Evolutionary conservation across 768 basidiomycete species (phyloP).

Genomic region (Leucocoprinus leucothites): DNA sequence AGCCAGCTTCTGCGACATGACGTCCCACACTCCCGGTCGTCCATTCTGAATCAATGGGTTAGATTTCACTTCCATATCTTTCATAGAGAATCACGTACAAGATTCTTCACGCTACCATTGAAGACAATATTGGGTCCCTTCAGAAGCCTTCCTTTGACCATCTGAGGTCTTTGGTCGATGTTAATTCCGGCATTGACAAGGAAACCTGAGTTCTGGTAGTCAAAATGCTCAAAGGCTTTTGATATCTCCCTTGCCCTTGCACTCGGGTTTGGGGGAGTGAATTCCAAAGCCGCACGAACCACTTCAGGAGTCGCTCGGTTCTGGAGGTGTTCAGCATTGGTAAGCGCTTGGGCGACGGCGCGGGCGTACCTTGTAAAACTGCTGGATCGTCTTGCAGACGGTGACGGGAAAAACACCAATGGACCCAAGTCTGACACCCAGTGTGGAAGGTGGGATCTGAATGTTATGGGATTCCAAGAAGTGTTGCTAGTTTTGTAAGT

Average conservation of each 20-base stretch:
- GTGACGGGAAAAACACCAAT: conserved; percentile 26
- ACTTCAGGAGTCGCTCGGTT: conserved; percentile 27
- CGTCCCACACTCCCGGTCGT: conserved; percentile 27
- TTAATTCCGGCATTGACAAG: conserved; percentile 36
- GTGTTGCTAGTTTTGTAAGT: conserved; percentile 22
- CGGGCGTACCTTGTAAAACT: conserved; percentile 25
- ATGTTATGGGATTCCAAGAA: conserved; percentile 21
- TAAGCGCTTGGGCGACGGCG: too few relatives aligned
- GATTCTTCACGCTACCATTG: background rate
- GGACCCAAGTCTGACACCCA: conserved; percentile 24
- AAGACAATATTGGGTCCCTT: conserved; percentile 25
- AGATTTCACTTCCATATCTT: background rate
- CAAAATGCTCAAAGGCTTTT: conserved; percentile 30
- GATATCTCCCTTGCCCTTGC: conserved; percentile 21
- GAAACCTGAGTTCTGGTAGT: conserved; percentile 35
- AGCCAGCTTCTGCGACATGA: conserved; percentile 24
- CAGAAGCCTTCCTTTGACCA: conserved; percentile 34
- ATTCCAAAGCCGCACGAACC: conserved; percentile 25
- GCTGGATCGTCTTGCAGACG: conserved; percentile 23
- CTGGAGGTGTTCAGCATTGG: conserved; percentile 13
- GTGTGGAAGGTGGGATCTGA: conserved; percentile 18
- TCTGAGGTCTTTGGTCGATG: conserved; percentile 25
- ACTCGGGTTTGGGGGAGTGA: conserved; percentile 23
- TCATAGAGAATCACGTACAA: background rate
- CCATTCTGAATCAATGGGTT: background rate